Evolutionary conservation across 2,329 filamentous ascomycete genomes (phyloP).

Genomic region (Nemania sp.): DNA sequence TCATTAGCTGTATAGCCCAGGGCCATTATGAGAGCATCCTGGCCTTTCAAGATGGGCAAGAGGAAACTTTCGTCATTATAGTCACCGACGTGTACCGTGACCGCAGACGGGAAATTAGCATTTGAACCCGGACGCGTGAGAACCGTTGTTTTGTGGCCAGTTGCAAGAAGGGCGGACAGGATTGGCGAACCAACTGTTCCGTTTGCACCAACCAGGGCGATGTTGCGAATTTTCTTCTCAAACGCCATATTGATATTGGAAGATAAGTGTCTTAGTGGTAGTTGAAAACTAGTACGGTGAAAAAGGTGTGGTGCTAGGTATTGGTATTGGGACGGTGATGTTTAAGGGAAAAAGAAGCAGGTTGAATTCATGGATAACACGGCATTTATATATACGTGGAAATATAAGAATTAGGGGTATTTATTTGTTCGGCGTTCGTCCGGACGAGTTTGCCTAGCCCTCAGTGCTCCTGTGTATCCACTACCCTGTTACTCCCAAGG

Average conservation of each 20-base stretch:
- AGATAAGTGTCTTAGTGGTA: neutral
- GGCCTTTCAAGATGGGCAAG: constrained; percentile 47
- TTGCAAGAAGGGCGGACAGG: constrained; percentile 47
- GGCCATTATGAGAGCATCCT: constrained; percentile 52
- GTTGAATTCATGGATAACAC: neutral
- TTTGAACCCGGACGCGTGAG: constrained; percentile 49
- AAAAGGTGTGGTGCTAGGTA: neutral
- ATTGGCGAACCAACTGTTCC: constrained; percentile 50
- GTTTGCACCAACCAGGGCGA: constrained; percentile 45
- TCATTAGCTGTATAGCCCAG: constrained; percentile 43
- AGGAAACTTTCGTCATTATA: constrained; percentile 48
- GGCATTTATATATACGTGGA: constrained; percentile 16
- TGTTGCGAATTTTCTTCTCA: constrained; percentile 39
- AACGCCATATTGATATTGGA: constrained; percentile 32
- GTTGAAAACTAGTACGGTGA: neutral
- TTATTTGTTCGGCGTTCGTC: constrained; percentile 24
- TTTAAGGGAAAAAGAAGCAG: neutral
- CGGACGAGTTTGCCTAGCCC: constrained; percentile 8
- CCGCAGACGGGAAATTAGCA: constrained; percentile 37
- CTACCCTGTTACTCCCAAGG: neutral
- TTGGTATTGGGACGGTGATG: neutral
- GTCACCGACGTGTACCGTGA: constrained; percentile 37
- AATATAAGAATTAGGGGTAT: neutral
- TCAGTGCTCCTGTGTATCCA: neutral
- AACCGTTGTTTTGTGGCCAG: constrained; percentile 49